These are phyloP conservation scores for Arabis alpina DNA, from an alignment of 345 rosid species.

Conservation along the genomic window DNA sequence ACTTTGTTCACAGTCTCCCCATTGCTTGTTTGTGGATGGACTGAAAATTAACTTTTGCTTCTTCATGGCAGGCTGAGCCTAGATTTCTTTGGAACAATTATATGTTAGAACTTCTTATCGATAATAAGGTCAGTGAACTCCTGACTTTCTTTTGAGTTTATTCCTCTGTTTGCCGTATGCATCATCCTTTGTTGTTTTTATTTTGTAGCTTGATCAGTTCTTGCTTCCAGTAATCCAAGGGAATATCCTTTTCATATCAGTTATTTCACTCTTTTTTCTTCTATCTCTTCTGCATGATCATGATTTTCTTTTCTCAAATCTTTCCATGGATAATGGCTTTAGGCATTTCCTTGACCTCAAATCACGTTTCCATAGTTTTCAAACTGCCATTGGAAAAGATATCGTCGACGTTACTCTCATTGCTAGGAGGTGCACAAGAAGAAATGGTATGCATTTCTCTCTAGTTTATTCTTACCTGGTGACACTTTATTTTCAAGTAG, in stretches of 20 bases:
- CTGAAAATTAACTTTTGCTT: conserved; percentile 6
- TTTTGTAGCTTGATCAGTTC: conserved; percentile 87
- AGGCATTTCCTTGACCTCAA: conserved; percentile 53
- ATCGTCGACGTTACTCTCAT: conserved; percentile 80
- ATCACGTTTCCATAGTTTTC: conserved; percentile 77
- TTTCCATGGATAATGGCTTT: conserved; percentile 17
- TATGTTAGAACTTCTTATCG: conserved; percentile 88
- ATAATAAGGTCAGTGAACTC: conserved; percentile 66
- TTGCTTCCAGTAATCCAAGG: conserved; percentile 94
- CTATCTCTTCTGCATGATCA: conserved; percentile 18
- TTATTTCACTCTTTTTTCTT: conserved; percentile 34
- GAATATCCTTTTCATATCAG: conserved; percentile 68
- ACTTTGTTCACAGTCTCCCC: conserved; percentile 4
- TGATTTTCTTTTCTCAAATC: conserved; percentile 3
- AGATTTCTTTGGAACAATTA: conserved; percentile 98
- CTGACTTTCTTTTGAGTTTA: conserved; percentile 21
- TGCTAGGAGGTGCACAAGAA: conserved; percentile 95
- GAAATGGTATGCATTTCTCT: conserved; percentile 59
- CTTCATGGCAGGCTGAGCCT: conserved; percentile 81
- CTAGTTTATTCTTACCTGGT: neutral
- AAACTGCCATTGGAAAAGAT: conserved; percentile 91
- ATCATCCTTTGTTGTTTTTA: conserved; percentile 22
- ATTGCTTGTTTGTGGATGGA: conserved; percentile 6
- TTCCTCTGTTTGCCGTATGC: conserved; percentile 24
- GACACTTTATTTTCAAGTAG: neutral